Evolutionary conservation across 495 filamentous ascomycete genomes (phyloP).

Genomic region (Bathelium albidoporum): DNA sequence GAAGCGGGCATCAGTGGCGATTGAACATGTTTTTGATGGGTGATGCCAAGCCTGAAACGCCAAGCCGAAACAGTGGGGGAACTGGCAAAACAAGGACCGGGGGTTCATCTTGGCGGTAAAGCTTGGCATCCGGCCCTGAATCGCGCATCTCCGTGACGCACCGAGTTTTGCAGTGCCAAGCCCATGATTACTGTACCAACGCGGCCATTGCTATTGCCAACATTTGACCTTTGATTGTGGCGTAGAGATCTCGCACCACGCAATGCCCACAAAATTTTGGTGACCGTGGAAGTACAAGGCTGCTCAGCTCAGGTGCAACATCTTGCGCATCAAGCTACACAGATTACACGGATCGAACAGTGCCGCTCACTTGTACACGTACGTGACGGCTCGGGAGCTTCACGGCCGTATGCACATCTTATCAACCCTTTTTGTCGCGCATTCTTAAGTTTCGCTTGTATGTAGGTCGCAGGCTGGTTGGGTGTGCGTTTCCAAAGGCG

Average conservation of each 20-base stretch:
- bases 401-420: not conserved
- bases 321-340: not conserved
- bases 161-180: not conserved
- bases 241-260: not conserved
- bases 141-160: not conserved
- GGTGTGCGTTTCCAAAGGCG: not conserved
- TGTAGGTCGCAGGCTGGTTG: not conserved
- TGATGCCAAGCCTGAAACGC: not conserved
- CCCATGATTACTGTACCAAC: not conserved
- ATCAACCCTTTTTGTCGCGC: not conserved
- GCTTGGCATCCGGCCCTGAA: not conserved
- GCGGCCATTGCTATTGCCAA: not conserved
- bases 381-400: not conserved
- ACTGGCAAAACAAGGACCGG: not conserved
- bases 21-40: not conserved
- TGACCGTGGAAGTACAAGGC: not conserved
- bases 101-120: not conserved
- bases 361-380: not conserved
- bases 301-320: not conserved
- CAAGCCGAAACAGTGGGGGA: not conserved
- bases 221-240: not conserved
- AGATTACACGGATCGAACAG: not conserved
- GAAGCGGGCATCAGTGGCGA: not conserved
- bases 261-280: not conserved
- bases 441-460: not conserved